These are phyloP conservation scores for Cercospora zeina DNA, from an alignment of 2,329 filamentous ascomycete genomes.

Conservation along the genomic window DNA sequence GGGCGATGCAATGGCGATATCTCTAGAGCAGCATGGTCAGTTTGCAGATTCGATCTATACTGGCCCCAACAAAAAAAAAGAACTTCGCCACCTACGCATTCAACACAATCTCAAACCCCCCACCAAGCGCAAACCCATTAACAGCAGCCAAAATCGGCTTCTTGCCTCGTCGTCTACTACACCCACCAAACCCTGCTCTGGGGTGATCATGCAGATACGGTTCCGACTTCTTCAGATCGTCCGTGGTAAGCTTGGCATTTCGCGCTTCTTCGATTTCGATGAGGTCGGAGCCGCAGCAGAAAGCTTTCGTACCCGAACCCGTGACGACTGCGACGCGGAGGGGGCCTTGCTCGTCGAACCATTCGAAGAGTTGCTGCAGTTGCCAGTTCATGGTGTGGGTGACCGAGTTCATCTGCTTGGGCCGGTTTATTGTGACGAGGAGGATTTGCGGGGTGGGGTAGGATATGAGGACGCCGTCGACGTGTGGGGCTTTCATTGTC, in stretches of 20 bases:
- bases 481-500: constrained; percentile 19
- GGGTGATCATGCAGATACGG: constrained; percentile 29
- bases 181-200: constrained; percentile 53
- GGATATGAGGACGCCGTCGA: constrained; percentile 38
- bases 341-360: constrained; percentile 50
- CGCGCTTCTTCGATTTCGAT: constrained; percentile 45
- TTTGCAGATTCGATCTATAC: too few species aligned
- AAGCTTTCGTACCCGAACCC: constrained; percentile 54
- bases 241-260: constrained; percentile 18
- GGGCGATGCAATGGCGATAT: constrained; percentile 55
- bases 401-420: constrained; percentile 51
- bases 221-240: constrained; percentile 23
- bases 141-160: constrained; percentile 61
- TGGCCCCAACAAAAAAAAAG: too few species aligned
- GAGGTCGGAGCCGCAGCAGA: constrained; percentile 58
- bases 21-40: constrained; percentile 35
- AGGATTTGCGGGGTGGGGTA: constrained; percentile 52
- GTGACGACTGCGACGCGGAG: constrained; percentile 47
- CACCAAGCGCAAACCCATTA: constrained; percentile 58
- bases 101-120: constrained; percentile 57
- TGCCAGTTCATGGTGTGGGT: constrained; percentile 49
- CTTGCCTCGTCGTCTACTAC: constrained; percentile 57
- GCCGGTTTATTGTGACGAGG: constrained; percentile 54
- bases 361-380: constrained; percentile 52
- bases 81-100: constrained; percentile 55